Percentiles rank a stretch among this genome's conserved stretches.
phyloP scores from a whole-genome alignment of 108 stramenopile genomes.

The Schizochytrium sp. region DNA sequence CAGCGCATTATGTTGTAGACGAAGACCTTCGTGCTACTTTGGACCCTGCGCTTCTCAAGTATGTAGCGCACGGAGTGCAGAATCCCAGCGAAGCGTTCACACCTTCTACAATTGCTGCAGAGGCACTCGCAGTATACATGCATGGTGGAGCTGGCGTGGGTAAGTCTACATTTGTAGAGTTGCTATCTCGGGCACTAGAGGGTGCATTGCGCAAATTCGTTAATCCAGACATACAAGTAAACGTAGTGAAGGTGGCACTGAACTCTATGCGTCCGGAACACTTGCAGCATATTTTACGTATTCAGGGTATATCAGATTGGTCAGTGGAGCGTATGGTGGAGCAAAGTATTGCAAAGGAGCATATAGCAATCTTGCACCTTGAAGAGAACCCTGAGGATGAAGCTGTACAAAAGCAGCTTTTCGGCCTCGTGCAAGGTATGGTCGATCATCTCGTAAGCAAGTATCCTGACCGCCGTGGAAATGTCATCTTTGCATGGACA shows the following conservation, averaged over 20 bases:
- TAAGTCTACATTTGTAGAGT: slow-evolving; percentile 43
- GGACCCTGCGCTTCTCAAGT: neutral
- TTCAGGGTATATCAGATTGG: slow-evolving; percentile 56
- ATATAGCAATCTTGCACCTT: slow-evolving; percentile 22
- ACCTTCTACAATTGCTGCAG: neutral
- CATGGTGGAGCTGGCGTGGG: slow-evolving; percentile 32
- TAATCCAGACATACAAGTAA: slow-evolving; percentile 9
- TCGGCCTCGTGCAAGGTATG: neutral
- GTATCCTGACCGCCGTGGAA: slow-evolving; percentile 41
- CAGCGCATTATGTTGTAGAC: neutral
- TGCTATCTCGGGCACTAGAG: neutral
- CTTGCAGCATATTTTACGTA: slow-evolving; percentile 49
- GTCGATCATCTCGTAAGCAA: slow-evolving; percentile 12
- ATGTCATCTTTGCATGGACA: neutral
- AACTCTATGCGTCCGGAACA: slow-evolving; percentile 45
- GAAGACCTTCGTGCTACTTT: neutral
- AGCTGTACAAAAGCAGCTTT: neutral
- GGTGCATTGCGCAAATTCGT: neutral
- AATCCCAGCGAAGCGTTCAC: slow-evolving; percentile 20
- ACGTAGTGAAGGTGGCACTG: slow-evolving; percentile 45
- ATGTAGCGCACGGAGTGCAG: neutral
- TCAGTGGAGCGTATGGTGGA: slow-evolving; percentile 57
- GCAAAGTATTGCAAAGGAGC: slow-evolving; percentile 58
- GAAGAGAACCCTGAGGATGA: slow-evolving; percentile 25
- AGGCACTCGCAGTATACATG: slow-evolving; percentile 30